Conservation (phyloP, 1,284 basidiomycete genomes). For the Cryptococcus maquisensis region DNA sequence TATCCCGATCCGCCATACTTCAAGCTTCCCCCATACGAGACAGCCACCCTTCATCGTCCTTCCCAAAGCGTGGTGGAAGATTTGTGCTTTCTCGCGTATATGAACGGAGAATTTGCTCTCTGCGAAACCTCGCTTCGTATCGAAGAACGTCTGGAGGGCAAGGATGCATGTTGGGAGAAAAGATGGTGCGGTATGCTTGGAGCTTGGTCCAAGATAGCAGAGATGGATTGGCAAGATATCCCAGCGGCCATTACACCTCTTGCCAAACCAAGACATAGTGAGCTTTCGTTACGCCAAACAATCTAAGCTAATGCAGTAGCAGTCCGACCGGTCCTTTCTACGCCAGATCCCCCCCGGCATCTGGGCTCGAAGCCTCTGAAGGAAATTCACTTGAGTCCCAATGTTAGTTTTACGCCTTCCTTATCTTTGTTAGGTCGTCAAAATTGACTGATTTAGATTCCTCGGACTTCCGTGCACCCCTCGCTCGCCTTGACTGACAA, state of each 20-base stretch:
- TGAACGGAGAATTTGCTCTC: slow-evolving; percentile 27
- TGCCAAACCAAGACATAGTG: slow-evolving; percentile 7
- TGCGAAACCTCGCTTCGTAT: slow-evolving; percentile 31
- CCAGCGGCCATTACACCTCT: slow-evolving; percentile 10
- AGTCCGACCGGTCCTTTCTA: not conserved
- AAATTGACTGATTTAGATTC: no score
- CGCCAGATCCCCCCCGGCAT: not conserved
- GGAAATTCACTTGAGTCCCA: slow-evolving; percentile 27
- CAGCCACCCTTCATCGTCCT: slow-evolving; percentile 14
- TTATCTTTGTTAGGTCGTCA: no score
- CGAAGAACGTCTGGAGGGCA: slow-evolving; percentile 19
- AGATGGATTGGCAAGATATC: slow-evolving; percentile 36
- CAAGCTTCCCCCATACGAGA: slow-evolving; percentile 15
- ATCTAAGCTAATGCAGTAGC: not conserved
- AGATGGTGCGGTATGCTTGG: slow-evolving; percentile 35
- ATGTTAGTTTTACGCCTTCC: slow-evolving; percentile 15
- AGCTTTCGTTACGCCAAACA: not conserved
- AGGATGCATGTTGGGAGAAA: slow-evolving; percentile 42
- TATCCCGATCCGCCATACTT: slow-evolving; percentile 16
- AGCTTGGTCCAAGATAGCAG: slow-evolving; percentile 26
- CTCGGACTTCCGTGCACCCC: not conserved
- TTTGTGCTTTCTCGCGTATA: slow-evolving; percentile 39
- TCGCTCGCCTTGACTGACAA: not conserved
- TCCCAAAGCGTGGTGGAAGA: slow-evolving; percentile 29
- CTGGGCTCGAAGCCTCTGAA: not conserved